Evolutionary conservation across 371 early-diverging fungal species (phyloP), one percentile per base, ranked within the genome.

Genomic region (Syncephalastrum sp.): DNA sequence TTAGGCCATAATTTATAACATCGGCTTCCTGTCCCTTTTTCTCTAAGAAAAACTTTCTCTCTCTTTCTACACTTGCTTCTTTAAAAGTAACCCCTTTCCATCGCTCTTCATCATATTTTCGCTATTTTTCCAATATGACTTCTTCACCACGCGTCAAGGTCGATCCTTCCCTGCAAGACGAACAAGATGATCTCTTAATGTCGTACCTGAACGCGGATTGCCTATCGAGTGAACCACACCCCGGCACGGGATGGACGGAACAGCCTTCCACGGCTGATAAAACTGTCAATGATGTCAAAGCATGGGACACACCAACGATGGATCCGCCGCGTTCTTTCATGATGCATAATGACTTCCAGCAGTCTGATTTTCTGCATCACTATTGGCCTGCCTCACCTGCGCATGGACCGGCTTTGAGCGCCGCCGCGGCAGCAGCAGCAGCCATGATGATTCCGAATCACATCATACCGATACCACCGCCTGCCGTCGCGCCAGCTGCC

Each of bases 131-230:
- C 42, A 56, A 45, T 15, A 54, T 44, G 45, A 5, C 23, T 45
- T 45, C 42, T 14, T 47, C 47, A 29, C 57, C 47, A 54, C 54
- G 55, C 50, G 50, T 64, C 47, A 67, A 57, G 27, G 38, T 54
- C 21, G 69, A 64, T 27, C 65, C 55, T 24, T 50, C 42, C 10
- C 45, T 57, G 46, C 16, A 48, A n/a, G 72, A 71, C 54, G 68
- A 72, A 33, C 67, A 63, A 52, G 73, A 72, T 14, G 73, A 72
- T 42, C 23, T 72, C 10, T 24, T 72, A 12, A 60, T 69, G 62
- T 72, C 73, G 8, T 72, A 72, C 38, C 50, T 72, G n/a, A 69
- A 72, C 47, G 47, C 67, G 25, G 69, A 72, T 47, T 72, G 57
- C 43, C 38, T 72, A 47, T 56, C 67, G 45, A 54, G 45, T 25